Percentiles rank a stretch among this genome's conserved stretches.
phyloP scores from a whole-genome alignment of 2,329 filamentous ascomycete species.

The Aspergillus novofumigatus region DNA sequence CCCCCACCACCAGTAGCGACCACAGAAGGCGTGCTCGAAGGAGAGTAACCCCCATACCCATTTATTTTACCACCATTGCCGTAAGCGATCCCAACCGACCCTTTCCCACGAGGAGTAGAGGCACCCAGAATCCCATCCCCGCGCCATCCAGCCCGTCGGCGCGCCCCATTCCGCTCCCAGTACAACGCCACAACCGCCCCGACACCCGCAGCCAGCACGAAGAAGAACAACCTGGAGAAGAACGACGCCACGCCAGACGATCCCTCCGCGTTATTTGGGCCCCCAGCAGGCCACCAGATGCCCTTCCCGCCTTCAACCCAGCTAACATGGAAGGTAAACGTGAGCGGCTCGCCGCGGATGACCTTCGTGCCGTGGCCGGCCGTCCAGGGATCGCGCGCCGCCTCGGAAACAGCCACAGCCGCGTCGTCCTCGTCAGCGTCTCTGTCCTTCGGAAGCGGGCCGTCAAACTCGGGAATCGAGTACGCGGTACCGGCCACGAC shows the following conservation, averaged over 20 bases:
- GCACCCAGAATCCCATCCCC: conserved; percentile 46
- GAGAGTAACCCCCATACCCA: conserved; percentile 55
- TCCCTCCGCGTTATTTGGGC: conserved; percentile 2
- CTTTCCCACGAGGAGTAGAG: conserved; percentile 42
- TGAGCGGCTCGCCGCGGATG: conserved; percentile 81
- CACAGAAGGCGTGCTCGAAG: conserved; percentile 30
- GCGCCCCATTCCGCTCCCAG: conserved; percentile 31
- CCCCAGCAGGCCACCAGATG: conserved; percentile 29
- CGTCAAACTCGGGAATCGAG: conserved; percentile 67
- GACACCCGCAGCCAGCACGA: conserved; percentile 32
- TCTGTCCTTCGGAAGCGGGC: conserved; percentile 26
- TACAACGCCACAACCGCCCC: conserved; percentile 35
- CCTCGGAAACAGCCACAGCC: conserved; percentile 41
- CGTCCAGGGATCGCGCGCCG: conserved; percentile 44
- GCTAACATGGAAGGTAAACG: conserved; percentile 72
- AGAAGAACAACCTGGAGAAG: conserved; percentile 32
- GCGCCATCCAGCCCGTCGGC: conserved; percentile 28
- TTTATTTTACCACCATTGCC: conserved; percentile 50
- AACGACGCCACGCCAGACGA: conserved; percentile 13
- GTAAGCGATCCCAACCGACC: conserved; percentile 51
- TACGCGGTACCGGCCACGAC: conserved; percentile 87
- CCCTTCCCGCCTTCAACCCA: conserved; percentile 57
- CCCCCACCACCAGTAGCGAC: conserved; percentile 16
- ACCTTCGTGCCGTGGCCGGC: conserved; percentile 57
- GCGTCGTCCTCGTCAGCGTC: conserved; percentile 27